Conservation (phyloP, 805 yeast genomes). For the Wickerhamiella bombiphila region DNA sequence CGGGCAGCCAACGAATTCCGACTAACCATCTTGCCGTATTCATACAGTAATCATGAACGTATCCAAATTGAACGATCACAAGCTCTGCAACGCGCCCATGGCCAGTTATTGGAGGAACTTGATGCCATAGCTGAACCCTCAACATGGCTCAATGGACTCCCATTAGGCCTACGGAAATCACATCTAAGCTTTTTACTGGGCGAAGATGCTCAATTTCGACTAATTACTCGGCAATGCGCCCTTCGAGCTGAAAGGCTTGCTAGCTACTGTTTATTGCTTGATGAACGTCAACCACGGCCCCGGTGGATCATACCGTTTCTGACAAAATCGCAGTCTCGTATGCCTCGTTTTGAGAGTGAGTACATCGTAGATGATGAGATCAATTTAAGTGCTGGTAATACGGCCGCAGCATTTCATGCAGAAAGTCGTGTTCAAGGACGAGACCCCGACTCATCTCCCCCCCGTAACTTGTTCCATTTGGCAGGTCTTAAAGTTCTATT, state of each 20-base stretch:
- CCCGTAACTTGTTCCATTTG: conserved; percentile 15
- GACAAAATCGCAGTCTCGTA: conserved; percentile 3
- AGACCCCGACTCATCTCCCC: conserved; percentile 21
- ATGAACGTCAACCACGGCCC: conserved; percentile 3
- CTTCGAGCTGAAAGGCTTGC: not conserved
- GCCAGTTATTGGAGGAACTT: too few relatives aligned
- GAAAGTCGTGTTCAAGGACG: conserved; percentile 12
- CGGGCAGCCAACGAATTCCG: too few relatives aligned
- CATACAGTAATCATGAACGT: too few relatives aligned
- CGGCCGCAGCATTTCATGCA: too few relatives aligned
- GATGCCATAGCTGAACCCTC: too few relatives aligned
- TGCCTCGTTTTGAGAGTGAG: conserved; percentile 8
- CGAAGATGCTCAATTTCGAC: conserved; percentile 6
- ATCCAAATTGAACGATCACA: too few relatives aligned
- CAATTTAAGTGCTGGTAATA: not conserved
- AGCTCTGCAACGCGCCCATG: too few relatives aligned
- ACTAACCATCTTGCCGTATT: too few relatives aligned
- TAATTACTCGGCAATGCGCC: conserved; percentile 1
- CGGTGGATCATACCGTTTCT: conserved; percentile 4
- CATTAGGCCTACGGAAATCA: too few relatives aligned
- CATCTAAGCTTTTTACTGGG: too few relatives aligned
- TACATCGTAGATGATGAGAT: not conserved
- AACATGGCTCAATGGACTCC: too few relatives aligned
- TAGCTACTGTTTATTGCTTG: conserved; percentile 5
- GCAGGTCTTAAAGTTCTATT: conserved; percentile 9